These are phyloP conservation scores for Hevea brasiliensis DNA, from an alignment of 345 rosid genomes.

Conservation along the genomic window DNA sequence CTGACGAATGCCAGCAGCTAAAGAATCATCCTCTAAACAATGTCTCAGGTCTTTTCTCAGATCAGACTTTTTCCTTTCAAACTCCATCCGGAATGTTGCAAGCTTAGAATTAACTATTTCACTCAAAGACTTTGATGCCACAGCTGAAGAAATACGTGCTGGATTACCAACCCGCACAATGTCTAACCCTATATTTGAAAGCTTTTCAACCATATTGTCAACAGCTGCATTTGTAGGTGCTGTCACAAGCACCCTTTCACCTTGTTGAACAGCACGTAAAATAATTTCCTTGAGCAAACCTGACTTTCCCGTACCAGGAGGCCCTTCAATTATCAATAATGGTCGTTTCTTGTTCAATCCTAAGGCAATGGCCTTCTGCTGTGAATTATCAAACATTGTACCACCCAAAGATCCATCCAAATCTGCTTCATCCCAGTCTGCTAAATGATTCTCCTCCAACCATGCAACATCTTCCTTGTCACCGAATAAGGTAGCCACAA, in stretches of 20 bases:
- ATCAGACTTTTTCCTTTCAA: constrained; percentile 86
- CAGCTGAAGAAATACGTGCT: constrained; percentile 82
- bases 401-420: constrained; percentile 47
- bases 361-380: constrained; percentile 60
- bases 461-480: constrained; percentile 71
- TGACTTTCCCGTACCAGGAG: constrained; percentile 97
- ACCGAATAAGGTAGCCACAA: constrained; percentile 86
- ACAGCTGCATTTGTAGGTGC: constrained; percentile 98
- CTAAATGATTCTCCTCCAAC: constrained; percentile 59
- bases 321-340: constrained; percentile 79
- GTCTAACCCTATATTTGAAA: constrained; percentile 60
- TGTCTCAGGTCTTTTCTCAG: constrained; percentile 76
- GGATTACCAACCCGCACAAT: constrained; percentile 95
- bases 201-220: constrained; percentile 95
- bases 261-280: constrained; percentile 71
- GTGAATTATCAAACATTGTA: constrained; percentile 63
- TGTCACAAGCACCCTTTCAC: constrained; percentile 90
- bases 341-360: constrained; percentile 87
- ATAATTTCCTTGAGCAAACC: constrained; percentile 82
- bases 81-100: constrained; percentile 57
- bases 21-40: constrained; percentile 84
- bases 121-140: constrained; percentile 81
- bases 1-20: constrained; percentile 96
- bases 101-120: constrained; percentile 80
- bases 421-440: constrained; percentile 59